Conservation (phyloP, 495 filamentous ascomycete species). For the Viridothelium virens region DNA sequence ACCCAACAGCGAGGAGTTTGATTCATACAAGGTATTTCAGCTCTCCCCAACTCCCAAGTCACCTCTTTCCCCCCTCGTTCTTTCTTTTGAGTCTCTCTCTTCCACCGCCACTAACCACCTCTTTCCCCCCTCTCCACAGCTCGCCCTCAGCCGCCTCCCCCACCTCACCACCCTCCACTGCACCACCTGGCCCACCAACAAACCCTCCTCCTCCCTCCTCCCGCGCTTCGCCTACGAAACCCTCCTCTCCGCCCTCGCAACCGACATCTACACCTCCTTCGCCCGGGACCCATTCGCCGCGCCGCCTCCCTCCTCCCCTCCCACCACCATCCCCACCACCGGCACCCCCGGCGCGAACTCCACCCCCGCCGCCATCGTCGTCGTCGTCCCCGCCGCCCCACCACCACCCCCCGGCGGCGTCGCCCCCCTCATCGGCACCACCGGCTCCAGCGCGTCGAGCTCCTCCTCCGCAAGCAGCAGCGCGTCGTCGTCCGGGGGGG, state of each 20-base stretch:
- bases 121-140: slow-evolving; percentile 18
- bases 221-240: slow-evolving; percentile 32
- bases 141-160: slow-evolving; percentile 24
- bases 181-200: slow-evolving; percentile 36
- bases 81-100: neutral
- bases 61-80: neutral
- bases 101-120: neutral
- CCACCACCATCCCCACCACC: neutral
- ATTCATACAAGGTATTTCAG: slow-evolving; percentile 27
- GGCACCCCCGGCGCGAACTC: neutral
- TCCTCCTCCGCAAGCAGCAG: neutral
- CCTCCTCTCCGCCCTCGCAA: slow-evolving; percentile 30
- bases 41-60: neutral
- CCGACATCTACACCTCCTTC: slow-evolving; percentile 16
- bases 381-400: slow-evolving; percentile 13
- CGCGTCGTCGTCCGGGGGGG: neutral
- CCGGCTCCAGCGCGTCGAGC: neutral
- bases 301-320: neutral
- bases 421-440: neutral
- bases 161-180: slow-evolving; percentile 35
- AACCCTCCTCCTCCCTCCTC: slow-evolving; percentile 28
- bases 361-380: neutral
- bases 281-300: neutral
- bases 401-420: slow-evolving; percentile 8
- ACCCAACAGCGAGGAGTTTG: slow-evolving; percentile 25